phyloP scores from a whole-genome alignment of 2,329 filamentous ascomycete species.

The Sphaerulina vaccinii region DNA sequence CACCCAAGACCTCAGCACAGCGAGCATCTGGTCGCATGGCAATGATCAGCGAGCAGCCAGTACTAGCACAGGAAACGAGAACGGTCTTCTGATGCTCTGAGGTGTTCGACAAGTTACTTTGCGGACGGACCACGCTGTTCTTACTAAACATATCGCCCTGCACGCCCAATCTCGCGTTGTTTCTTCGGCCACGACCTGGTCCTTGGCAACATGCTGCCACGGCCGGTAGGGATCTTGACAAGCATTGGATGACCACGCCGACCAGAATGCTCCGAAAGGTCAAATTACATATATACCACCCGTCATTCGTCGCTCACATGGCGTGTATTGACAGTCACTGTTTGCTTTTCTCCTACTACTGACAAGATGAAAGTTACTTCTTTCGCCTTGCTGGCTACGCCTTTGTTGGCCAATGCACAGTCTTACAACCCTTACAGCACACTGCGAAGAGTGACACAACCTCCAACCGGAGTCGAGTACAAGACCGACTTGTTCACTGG shows the following conservation, averaged over 20 bases:
- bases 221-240: neutral
- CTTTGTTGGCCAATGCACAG: slow-evolving; percentile 17
- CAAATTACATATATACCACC: neutral
- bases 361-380: slow-evolving; percentile 19
- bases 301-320: neutral
- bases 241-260: neutral
- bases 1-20: slow-evolving; percentile 1
- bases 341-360: neutral
- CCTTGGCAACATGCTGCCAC: neutral
- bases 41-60: neutral
- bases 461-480: slow-evolving; percentile 16
- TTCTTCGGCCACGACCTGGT: neutral
- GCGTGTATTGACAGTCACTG: neutral
- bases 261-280: neutral
- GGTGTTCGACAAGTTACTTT: too few species aligned
- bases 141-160: neutral
- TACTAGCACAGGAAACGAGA: neutral
- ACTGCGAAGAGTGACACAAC: slow-evolving; percentile 18
- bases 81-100: neutral
- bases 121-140: neutral
- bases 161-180: neutral
- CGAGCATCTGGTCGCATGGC: neutral
- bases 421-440: slow-evolving; percentile 15
- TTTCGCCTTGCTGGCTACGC: slow-evolving; percentile 11
- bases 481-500: slow-evolving; percentile 32